These are phyloP conservation scores for Alternaria sp. DNA, from an alignment of 2,329 filamentous ascomycete species.

Conservation along the genomic window DNA sequence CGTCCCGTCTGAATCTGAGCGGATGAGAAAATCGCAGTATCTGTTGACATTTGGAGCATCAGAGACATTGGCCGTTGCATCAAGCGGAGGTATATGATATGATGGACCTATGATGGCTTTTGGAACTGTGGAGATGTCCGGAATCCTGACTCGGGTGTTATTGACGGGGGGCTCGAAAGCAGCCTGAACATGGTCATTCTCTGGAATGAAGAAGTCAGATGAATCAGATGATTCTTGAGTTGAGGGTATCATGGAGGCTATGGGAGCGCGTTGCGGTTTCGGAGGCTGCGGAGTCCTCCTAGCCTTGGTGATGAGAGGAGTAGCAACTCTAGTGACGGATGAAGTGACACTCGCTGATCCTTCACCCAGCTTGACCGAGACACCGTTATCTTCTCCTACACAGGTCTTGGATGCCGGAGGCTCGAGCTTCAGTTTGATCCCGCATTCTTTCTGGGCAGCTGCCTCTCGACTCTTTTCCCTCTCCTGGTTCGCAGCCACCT, in stretches of 20 bases:
- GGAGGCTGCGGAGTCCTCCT: background rate
- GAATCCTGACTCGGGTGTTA: background rate
- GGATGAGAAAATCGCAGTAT: no score
- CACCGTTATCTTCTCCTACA: no score
- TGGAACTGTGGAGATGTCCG: background rate
- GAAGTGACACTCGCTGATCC: no score
- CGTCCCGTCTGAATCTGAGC: no score
- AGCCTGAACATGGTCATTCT: background rate
- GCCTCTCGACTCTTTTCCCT: background rate
- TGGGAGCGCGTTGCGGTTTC: background rate
- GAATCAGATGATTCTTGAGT: no score
- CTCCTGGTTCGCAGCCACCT: background rate
- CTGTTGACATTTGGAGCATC: no score
- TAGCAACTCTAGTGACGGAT: no score
- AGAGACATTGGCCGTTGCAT: no score
- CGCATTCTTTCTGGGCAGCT: background rate
- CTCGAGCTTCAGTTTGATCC: background rate
- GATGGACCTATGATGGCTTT: background rate
- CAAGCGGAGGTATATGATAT: background rate
- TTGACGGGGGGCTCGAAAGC: background rate
- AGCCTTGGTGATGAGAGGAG: background rate
- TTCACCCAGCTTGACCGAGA: no score
- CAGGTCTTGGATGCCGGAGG: no score
- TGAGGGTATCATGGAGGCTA: background rate
- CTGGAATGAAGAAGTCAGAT: background rate